Evolutionary conservation across 768 basidiomycete genomes (phyloP), one percentile per base, ranked within the genome.

Genomic region (Russula emetica): DNA sequence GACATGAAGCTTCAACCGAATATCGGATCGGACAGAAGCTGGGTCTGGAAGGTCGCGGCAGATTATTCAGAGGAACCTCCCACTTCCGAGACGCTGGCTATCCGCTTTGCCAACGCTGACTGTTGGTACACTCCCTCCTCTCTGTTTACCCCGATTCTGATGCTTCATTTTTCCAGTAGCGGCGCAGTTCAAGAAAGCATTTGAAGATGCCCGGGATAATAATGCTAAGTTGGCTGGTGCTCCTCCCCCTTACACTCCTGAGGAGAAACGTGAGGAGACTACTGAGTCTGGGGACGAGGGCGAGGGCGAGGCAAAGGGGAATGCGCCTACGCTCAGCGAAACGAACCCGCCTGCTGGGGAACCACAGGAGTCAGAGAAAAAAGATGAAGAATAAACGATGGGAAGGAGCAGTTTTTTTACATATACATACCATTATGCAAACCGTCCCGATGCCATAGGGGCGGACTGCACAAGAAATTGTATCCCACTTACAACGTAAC

Each of bases 1-100:
- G 94, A 97, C 68, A 98, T 98, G 93, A 85, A 79, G 70, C 87
- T 99, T 69, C 93, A 96, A 73, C 92, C 95, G 72, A 98, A 98
- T 78, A 92, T 98, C 71, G 96, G 95, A 57, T 98, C 95, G 56
- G 97, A 99, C 80, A 85, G 97, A 77, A 96, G 94, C 71, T 98
- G 97, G 97, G 95, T 99, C 38, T 98, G 92, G 90, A 96, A 97
- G 76, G 94, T 96, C 58, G 83, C 86, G 58, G 96, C 96, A 30
- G 97, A 99, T 76, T 95, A 91, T 74, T 85, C 96, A 58, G 97
- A 99, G 74, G 80, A 82, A 58, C 93, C 91, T 52, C 85, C 96
- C 26, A 89, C 92, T 51, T 75, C 94, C 24, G 97, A 98, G 78
- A 99, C 97, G 28, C 86, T 99, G 66, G 97, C 97, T 56, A 97